Base-by-base conservation (phyloP, 805 yeast species). In the Metschnikowia lunata region DNA sequence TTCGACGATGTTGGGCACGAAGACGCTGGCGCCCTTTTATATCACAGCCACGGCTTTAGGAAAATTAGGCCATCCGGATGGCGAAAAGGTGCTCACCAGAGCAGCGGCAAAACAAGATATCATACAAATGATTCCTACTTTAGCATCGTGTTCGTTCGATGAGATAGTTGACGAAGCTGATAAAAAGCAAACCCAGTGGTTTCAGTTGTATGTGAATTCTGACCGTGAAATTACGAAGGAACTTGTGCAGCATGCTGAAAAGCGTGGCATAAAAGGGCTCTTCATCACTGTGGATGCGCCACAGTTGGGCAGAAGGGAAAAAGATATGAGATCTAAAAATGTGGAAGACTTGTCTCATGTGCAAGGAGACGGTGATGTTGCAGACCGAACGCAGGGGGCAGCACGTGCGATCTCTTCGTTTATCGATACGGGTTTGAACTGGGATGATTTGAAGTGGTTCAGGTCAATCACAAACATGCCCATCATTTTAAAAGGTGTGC, bases 341-440 rank as follows among this genome's bases (percentile, higher is more conserved):
- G 51, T 62, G 27, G 60, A 52, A 34, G 66, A 61, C 37, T 28
- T 54, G 13, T 50, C 59, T 2, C 57, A 52, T 30, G 58, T 60
- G 8, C 63, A 60, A 36, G 58, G 60, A 9, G 75, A 70, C 5
- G 79, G 78, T 40, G 69, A 62, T 12, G 71, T 66, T 23, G 74
- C 80, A n/a, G 88, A 84, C 56, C 71, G 86, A 39, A 61, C 78
- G 26, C 82, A 82, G 60, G 97, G 97, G 44, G 95, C 96, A 0
- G 88, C 97, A 0, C 47, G 62, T 18, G 74, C 96, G 0, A 75
- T 90, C 42, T 81, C 89, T n/a, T 74, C 88, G 1, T 89, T 90
- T 62, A 90, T 90, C 51, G 75, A 70, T 45, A 64, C 75, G 1
- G 49, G 61, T 9, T 57, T 71, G 35, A 56, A 50, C 32, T 71